Evolutionary conservation across 2,329 filamentous ascomycete species (phyloP).

Genomic region (Colletotrichum liaoningense): DNA sequence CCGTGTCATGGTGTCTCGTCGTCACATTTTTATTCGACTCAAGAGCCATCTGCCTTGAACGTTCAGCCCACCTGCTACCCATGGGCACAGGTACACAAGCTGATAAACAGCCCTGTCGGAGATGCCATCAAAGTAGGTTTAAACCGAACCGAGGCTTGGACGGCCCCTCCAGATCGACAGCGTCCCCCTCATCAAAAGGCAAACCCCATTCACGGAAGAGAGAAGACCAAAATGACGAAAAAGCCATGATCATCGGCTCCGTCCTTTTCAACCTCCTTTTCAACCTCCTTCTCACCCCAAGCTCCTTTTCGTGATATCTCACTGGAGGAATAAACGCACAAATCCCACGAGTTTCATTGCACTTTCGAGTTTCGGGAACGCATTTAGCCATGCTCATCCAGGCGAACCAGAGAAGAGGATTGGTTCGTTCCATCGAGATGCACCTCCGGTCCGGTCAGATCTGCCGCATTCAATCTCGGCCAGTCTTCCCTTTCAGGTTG

Average conservation of each 20-base stretch:
- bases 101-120: background rate
- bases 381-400: conserved; percentile 11
- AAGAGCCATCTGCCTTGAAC: background rate
- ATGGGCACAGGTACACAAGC: background rate
- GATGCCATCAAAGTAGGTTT: conserved; percentile 4
- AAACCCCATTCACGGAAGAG: background rate
- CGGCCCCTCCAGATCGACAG: conserved; percentile 21
- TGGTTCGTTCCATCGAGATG: conserved; percentile 28
- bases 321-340: conserved; percentile 29
- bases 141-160: conserved; percentile 30
- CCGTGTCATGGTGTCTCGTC: background rate
- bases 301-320: conserved; percentile 10
- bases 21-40: background rate
- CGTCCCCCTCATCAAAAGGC: conserved; percentile 1
- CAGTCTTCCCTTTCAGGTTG: conserved; percentile 36
- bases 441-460: conserved; percentile 23
- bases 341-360: conserved; percentile 20
- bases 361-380: background rate
- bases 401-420: conserved; percentile 1
- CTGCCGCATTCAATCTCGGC: conserved; percentile 32
- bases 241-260: conserved; percentile 17
- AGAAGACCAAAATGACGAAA: background rate
- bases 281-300: conserved; percentile 18
- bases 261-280: conserved; percentile 17
- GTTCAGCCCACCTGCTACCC: background rate